These are phyloP conservation scores for Penicillium occitanis DNA, from an alignment of 2,329 filamentous ascomycete genomes.

Conservation along the genomic window DNA sequence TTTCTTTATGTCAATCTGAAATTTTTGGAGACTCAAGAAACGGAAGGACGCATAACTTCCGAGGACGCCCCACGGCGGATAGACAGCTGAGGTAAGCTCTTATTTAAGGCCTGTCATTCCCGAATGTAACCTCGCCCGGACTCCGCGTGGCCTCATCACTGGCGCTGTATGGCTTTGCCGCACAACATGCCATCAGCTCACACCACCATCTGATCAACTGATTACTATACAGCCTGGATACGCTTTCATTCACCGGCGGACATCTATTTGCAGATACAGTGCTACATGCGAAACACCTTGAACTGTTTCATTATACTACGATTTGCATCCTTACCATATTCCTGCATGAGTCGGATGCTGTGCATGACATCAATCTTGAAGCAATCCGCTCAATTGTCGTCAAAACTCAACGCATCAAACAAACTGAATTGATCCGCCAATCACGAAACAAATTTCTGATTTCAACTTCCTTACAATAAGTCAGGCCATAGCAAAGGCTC, in stretches of 20 bases:
- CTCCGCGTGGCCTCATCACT: background rate
- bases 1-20: background rate
- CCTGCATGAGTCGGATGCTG: background rate
- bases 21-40: background rate
- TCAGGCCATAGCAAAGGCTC: background rate
- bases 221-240: background rate
- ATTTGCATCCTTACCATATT: background rate
- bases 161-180: background rate
- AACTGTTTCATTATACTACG: background rate
- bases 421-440: background rate
- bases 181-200: background rate
- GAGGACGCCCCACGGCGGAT: background rate
- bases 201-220: background rate
- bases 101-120: background rate
- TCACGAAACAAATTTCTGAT: too few relatives aligned
- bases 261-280: background rate
- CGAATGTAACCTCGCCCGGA: constrained; percentile 3
- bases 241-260: background rate
- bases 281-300: background rate
- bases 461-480: background rate
- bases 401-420: background rate
- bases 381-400: background rate
- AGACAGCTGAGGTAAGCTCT: constrained; percentile 3
- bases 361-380: background rate
- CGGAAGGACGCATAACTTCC: background rate